phyloP scores from a whole-genome alignment of 2,329 filamentous ascomycete genomes.

The Amphichorda felina region DNA sequence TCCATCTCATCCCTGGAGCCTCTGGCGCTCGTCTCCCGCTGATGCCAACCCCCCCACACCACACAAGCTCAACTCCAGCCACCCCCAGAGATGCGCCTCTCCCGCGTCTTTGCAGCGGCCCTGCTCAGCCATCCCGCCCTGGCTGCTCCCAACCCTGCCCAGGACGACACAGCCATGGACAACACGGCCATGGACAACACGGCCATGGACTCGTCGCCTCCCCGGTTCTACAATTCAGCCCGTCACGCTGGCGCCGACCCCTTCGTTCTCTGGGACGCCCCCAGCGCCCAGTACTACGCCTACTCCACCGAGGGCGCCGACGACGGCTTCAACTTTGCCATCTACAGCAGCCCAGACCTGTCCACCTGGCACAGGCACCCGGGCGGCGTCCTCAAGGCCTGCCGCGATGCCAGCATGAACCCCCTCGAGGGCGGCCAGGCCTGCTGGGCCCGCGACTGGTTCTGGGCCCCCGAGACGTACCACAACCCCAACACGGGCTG shows the following conservation, averaged over 20 bases:
- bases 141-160: too few relatives aligned
- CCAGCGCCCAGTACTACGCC: slow-evolving; percentile 17
- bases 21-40: too few relatives aligned
- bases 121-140: too few relatives aligned
- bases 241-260: slow-evolving; percentile 19
- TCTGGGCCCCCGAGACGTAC: slow-evolving; percentile 23
- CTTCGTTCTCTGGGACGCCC: slow-evolving; percentile 17
- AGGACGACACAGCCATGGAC: too few relatives aligned
- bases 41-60: too few relatives aligned
- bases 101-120: too few relatives aligned
- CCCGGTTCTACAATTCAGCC: slow-evolving; percentile 21
- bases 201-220: slow-evolving; percentile 4
- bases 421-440: slow-evolving; percentile 17
- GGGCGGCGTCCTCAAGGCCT: slow-evolving; percentile 18
- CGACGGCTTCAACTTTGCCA: slow-evolving; percentile 16
- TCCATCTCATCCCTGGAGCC: too few relatives aligned
- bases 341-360: slow-evolving; percentile 22
- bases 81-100: too few relatives aligned
- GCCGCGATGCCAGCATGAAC: slow-evolving; percentile 15
- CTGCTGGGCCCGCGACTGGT: slow-evolving; percentile 22
- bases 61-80: too few relatives aligned
- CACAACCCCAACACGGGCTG: slow-evolving; percentile 21
- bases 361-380: slow-evolving; percentile 20
- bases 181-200: too few relatives aligned
- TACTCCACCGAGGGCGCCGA: slow-evolving; percentile 23